These are phyloP conservation scores for Boletus vermiculosoides DNA, from an alignment of 768 basidiomycete genomes.

Conservation along the genomic window DNA sequence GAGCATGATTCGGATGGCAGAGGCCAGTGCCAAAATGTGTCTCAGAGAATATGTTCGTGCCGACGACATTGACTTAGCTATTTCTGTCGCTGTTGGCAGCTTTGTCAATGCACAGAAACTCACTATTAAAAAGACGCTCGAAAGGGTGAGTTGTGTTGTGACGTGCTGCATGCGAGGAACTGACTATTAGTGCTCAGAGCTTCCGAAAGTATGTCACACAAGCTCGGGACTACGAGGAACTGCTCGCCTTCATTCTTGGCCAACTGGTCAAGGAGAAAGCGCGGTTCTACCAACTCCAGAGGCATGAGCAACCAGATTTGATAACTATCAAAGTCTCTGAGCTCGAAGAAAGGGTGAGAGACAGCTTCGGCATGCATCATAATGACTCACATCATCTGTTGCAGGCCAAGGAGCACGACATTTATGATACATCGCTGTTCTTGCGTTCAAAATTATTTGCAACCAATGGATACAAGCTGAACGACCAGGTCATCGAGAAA, in stretches of 20 bases:
- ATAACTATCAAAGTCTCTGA: conserved; percentile 77
- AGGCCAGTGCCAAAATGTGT: conserved; percentile 98
- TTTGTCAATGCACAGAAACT: conserved; percentile 98
- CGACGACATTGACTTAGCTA: conserved; percentile 96
- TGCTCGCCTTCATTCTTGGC: conserved; percentile 92
- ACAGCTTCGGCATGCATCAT: neutral
- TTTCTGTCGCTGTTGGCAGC: conserved; percentile 91
- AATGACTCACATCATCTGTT: conserved; percentile 9
- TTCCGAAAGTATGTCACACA: conserved; percentile 98
- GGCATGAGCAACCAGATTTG: conserved; percentile 72
- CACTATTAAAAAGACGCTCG: conserved; percentile 96
- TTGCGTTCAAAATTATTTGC: conserved; percentile 78
- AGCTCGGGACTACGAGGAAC: conserved; percentile 92
- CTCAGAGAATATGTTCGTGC: conserved; percentile 92
- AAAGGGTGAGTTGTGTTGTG: conserved; percentile 57
- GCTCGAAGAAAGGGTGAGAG: conserved; percentile 80
- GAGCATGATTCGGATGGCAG: conserved; percentile 99
- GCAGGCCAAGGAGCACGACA: conserved; percentile 95
- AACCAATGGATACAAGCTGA: conserved; percentile 84
- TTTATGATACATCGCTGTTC: conserved; percentile 88
- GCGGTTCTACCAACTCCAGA: conserved; percentile 75
- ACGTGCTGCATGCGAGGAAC: neutral
- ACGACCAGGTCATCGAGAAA: conserved; percentile 68
- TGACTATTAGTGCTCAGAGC: conserved; percentile 49
- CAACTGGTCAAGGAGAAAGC: conserved; percentile 92